Base-by-base conservation (phyloP, 2,329 filamentous ascomycete species). In the Zasmidium cellare region DNA sequence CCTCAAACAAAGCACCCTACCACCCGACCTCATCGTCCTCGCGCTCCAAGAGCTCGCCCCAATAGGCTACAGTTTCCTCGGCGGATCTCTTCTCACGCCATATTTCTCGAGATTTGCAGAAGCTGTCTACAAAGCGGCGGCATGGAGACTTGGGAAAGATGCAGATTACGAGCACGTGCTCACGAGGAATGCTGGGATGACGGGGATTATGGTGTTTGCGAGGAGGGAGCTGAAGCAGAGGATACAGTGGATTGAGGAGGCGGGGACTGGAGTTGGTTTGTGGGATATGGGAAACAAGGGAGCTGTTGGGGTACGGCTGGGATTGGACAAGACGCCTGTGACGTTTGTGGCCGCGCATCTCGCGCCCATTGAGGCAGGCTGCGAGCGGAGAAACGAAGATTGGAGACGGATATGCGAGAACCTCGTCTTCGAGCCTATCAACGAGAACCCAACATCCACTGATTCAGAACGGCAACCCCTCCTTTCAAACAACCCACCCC, bases 231-330 rank as follows among this genome's bases (percentile, higher is more conserved):
- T 84, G 45, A 79, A 83, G 0, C 74, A 81, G 9, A 79, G 82
- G 22, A 78, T 97, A 52, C 77, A 78, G 53, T 79, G 84, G 67
- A 77, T 94, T n/a, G 84, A 91, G 63, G 87, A 85, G n/a, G 91
- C 89, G 1, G 90, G 89, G 53, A 88, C 92, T 1, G 92, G 94
- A 0, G 89, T 97, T 50, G 94, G 94, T 0, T 74, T 92, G 1
- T 87, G 87, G 57, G 88, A 93, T 51, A 94, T 96, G 88, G 94
- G 92, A 16, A 97, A 97, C 75, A 99, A 99, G 76, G 94, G 93
- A 25, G 93, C 92, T 2, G 89, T 96, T 0, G 94, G 89, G 0
- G 80, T 93, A 60, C 82, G 92, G 31, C 75, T 94, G 46, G 81
- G 85, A 14, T 88, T 90, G 67, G 76, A 78, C 44, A 72, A 77